phyloP scores from a whole-genome alignment of 768 basidiomycete genomes.

The Strobilomyces confusus region DNA sequence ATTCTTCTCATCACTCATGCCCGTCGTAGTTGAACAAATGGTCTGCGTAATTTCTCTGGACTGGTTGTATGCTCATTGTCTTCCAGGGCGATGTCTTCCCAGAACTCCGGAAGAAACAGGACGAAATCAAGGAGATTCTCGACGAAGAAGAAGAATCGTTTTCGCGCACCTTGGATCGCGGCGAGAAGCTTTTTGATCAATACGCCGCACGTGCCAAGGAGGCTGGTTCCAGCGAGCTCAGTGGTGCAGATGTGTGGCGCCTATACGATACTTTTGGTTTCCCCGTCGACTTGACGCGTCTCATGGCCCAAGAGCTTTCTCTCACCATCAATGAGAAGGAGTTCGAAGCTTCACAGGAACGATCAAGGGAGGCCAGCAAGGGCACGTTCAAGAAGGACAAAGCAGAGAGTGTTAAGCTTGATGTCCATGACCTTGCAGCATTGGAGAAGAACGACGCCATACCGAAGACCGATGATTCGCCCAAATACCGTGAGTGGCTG shows the following conservation, averaged over 20 bases:
- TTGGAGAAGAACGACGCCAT: slow-evolving; percentile 75
- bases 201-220: slow-evolving; percentile 70
- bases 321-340: slow-evolving; percentile 82
- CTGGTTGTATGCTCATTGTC: slow-evolving; percentile 5
- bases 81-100: slow-evolving; percentile 82
- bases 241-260: slow-evolving; percentile 93
- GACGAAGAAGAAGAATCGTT: slow-evolving; percentile 98
- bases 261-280: slow-evolving; percentile 98
- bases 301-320: slow-evolving; percentile 95
- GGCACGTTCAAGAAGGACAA: slow-evolving; percentile 69
- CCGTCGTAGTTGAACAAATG: slow-evolving; percentile 86
- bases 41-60: slow-evolving; percentile 38
- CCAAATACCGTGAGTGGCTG: slow-evolving; percentile 75
- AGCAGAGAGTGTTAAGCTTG: slow-evolving; percentile 76
- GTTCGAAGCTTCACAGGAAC: slow-evolving; percentile 84
- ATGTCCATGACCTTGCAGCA: slow-evolving; percentile 89
- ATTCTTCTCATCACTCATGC: slow-evolving; percentile 92
- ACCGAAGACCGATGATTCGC: slow-evolving; percentile 89
- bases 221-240: slow-evolving; percentile 60
- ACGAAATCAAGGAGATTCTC: slow-evolving; percentile 89
- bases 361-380: slow-evolving; percentile 90
- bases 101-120: slow-evolving; percentile 78
- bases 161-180: slow-evolving; percentile 93
- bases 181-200: slow-evolving; percentile 92
- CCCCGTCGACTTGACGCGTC: slow-evolving; percentile 90